Base-by-base conservation (phyloP, 768 basidiomycete species). In the Lactarius sp. region DNA sequence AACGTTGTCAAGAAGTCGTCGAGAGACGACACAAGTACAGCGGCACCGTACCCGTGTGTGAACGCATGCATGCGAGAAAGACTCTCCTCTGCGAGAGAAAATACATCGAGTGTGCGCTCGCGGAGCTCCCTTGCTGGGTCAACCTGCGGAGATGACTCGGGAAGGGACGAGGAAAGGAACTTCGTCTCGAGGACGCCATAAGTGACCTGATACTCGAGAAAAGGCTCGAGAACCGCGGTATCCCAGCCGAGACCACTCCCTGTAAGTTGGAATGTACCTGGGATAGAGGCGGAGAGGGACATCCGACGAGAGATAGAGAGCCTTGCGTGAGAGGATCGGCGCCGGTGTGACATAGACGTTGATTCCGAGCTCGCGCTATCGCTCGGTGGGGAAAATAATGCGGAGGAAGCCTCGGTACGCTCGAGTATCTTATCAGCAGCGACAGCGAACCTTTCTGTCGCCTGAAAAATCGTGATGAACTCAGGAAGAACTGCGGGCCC, bases 161-260 rank as follows among this genome's bases (percentile, higher is more conserved):
- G 77, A 18, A 92, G 76, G 1, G 77, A 75, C 52, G 84, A 80
- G 33, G 85, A 82, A 59, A 98, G 76, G 56, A 85, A 80, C 7
- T 85, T 82, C 41, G 82, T 80, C 74, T 99, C 97, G 39, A 97
- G 78, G 1, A 80, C 76, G 0, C 83, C 83, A 73, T 98, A 98
- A 60, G 95, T 89, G 18, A 84, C 78, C 69, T 98, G 96, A 65
- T 88, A 88, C 69, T 95, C 91, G 31, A 96, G 80, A 77, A 98
- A 98, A 2, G 96, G 93, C 71, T 95, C 94, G 72, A 94, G 97
- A 16, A 99, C 77, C 56, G 89, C 87, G 60, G 87, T 87, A 70
- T 98, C 94, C 97, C 97, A 98, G 62, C 87, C 86, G 68, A 68
- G 60, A 6, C 60, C 62, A 16, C 56, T 61, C 47, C 65, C 59